Evolutionary conservation across 2,329 filamentous ascomycete genomes (phyloP).

Genomic region (Fusarium musae): DNA sequence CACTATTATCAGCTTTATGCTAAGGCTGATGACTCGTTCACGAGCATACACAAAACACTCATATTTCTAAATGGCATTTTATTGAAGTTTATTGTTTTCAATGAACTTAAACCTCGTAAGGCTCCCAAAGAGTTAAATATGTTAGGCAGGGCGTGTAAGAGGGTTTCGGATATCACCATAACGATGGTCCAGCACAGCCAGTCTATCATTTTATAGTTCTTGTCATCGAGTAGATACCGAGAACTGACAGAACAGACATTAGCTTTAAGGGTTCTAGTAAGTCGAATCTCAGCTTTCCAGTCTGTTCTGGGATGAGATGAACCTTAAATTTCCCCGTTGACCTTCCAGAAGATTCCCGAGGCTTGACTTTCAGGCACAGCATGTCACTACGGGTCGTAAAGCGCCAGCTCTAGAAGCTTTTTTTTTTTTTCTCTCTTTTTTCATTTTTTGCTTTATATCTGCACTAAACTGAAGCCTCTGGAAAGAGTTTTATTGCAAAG

Average conservation of each 20-base stretch:
- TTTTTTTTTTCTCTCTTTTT: too few relatives aligned
- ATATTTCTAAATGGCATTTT: not conserved
- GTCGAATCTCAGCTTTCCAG: too few relatives aligned
- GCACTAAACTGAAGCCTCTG: too few relatives aligned
- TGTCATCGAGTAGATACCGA: rapidly evolving
- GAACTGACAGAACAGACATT: too few relatives aligned
- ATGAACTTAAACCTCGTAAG: not conserved
- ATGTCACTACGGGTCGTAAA: not conserved
- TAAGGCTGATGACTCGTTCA: not conserved
- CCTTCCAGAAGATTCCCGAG: too few relatives aligned
- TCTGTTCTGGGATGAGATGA: too few relatives aligned
- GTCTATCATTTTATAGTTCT: not conserved
- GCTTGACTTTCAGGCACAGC: too few relatives aligned
- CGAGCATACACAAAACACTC: not conserved
- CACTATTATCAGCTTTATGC: not conserved
- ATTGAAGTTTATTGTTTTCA: not conserved
- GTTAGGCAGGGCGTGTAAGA: too few relatives aligned
- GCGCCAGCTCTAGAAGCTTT: too few relatives aligned
- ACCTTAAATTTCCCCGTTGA: not conserved
- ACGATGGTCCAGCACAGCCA: not conserved
- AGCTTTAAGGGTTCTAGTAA: too few relatives aligned
- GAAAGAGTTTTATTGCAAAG: not conserved
- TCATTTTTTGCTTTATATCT: not conserved
- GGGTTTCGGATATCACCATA: not conserved
- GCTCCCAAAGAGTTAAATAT: too few relatives aligned